Evolutionary conservation across 2,329 filamentous ascomycete species (phyloP).

Genomic region (Colletotrichum liaoningense): DNA sequence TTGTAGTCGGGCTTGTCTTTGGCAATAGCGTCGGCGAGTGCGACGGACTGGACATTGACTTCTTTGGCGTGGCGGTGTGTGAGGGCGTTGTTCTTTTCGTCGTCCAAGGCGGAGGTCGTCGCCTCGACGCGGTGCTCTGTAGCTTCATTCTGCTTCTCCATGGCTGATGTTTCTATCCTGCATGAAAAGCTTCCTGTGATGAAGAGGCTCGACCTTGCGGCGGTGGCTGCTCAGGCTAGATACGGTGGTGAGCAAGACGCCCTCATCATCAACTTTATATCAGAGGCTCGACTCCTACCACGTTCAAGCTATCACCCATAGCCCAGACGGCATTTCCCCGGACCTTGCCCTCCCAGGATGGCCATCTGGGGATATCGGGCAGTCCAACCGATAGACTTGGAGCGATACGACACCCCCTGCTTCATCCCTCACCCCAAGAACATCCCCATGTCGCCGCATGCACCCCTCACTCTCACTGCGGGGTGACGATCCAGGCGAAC

Average conservation of each 20-base stretch:
- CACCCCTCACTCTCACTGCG: neutral
- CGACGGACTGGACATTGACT: constrained; percentile 35
- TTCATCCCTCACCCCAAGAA: neutral
- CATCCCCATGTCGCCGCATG: neutral
- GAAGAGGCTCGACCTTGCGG: neutral
- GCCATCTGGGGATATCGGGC: neutral
- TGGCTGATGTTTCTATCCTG: neutral
- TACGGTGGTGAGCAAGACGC: neutral
- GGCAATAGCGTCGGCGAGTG: constrained; percentile 38
- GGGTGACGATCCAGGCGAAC: neutral
- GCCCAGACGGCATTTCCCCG: neutral
- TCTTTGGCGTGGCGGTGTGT: constrained; percentile 28
- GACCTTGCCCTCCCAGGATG: neutral
- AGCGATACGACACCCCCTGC: neutral
- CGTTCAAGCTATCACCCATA: neutral
- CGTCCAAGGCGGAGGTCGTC: constrained; percentile 29
- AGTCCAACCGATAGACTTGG: neutral
- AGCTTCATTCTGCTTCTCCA: constrained; percentile 7
- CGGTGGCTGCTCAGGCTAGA: neutral
- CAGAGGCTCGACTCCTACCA: neutral
- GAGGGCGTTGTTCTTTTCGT: constrained; percentile 1
- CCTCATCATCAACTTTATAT: neutral
- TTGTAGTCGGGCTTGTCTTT: constrained; percentile 37
- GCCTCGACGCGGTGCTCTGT: constrained; percentile 25
- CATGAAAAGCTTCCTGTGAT: neutral